Evolutionary conservation across 2,329 filamentous ascomycete species (phyloP), one percentile per base, ranked within the genome.

Genomic region (Ascochyta rabiei): DNA sequence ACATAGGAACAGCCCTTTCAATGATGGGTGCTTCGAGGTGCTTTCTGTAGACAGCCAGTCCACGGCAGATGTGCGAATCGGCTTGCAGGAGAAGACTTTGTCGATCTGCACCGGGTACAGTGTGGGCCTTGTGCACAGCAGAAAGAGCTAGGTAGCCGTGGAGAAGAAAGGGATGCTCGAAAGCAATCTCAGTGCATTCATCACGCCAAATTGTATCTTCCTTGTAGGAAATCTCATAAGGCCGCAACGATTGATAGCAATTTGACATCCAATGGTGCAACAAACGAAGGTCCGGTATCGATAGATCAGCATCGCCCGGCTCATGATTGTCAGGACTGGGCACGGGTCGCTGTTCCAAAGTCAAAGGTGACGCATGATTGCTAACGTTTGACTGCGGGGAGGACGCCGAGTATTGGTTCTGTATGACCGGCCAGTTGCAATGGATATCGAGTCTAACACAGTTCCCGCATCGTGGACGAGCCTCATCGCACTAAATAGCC

Each of bases 401-500:
- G 9, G 52, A 48, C 31, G 43, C 34, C 13, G 67, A 60, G 38
- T 60, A 67, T 18, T 62, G 56, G 18, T 66, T 62, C 8, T 53
- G 30, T 15, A 55, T 42, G 13, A 57, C 37, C 8, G 69, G 69
- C 60, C 68, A 73, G 7, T 62, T 66, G 47, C 70, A 73, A 18
- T 59, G 54, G n/a, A 71, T 70, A 13, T 70, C 64, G 9, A 72
- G 40, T 30, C 70, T 66, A 8, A 67, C 50, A 46, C 70, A 73
- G 35, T 71, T 72, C 6, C 56, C 63, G 42, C 70, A 73, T 35
- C 66, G 61, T 31, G 70, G 70, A 21, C 64, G 64, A 19, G 49
- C 56, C 53, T 73, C 70, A 42, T 70, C 70, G 46, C 70, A 73
- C 70, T 73, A 24, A 24, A 30, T 6, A 34, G n/a, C n/a, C 7